A percentile compares a stretch with the other conserved stretches of the same genome.
These are phyloP conservation scores for Rhamnella rubrinervis DNA, from an alignment of 331 rosid genomes.

Conservation along the genomic window DNA sequence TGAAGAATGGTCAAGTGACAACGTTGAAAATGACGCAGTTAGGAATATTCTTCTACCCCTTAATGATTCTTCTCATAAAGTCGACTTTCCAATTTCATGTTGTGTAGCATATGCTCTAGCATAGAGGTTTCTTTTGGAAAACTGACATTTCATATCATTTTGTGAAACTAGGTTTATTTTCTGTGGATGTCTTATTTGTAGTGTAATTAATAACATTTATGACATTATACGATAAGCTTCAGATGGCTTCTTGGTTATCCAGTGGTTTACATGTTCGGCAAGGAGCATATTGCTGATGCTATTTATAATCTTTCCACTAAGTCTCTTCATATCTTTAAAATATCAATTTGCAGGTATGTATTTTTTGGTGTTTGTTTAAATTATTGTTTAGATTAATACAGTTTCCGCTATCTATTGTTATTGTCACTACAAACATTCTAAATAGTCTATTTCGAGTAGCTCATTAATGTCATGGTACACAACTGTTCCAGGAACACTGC, in stretches of 20 bases:
- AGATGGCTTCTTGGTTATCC: slow-evolving; percentile 98
- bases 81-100: too few species aligned
- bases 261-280: slow-evolving; percentile 68
- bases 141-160: neutral
- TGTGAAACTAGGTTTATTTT: neutral
- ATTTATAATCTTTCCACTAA: slow-evolving; percentile 69
- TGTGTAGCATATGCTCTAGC: too few species aligned
- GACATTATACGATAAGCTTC: slow-evolving; percentile 28
- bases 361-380: slow-evolving; percentile 13
- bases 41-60: too few species aligned
- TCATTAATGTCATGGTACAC: slow-evolving; percentile 13
- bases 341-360: slow-evolving; percentile 68
- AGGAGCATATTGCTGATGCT: slow-evolving; percentile 66
- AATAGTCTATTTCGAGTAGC: neutral
- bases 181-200: neutral
- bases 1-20: too few species aligned
- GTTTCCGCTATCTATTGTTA: neutral
- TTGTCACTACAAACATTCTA: neutral
- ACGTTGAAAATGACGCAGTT: too few species aligned
- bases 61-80: too few species aligned
- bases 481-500: slow-evolving; percentile 52
- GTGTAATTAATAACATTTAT: neutral
- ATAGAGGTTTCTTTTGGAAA: too few species aligned
- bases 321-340: slow-evolving; percentile 67
- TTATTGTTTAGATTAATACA: neutral